Conservation (phyloP, 345 rosid species). For the Sonneratia caseolaris region DNA sequence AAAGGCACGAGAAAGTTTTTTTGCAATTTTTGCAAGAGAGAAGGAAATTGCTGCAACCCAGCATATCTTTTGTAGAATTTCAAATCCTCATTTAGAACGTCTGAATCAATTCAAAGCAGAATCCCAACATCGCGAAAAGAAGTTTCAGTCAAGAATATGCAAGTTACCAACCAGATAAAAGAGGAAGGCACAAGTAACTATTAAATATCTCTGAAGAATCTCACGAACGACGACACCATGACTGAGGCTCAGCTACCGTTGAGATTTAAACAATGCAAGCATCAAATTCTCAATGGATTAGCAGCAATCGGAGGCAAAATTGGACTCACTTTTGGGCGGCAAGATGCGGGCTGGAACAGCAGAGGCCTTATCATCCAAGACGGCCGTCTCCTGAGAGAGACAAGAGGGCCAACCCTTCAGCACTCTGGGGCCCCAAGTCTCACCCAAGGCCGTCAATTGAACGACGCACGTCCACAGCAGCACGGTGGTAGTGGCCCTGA, state of each 20-base stretch:
- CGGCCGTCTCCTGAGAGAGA: constrained; percentile 42
- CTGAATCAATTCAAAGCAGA: not conserved
- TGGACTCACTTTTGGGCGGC: constrained; percentile 74
- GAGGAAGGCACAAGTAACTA: too few species aligned
- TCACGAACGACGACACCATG: too few species aligned
- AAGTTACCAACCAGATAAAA: too few species aligned
- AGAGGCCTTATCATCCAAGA: constrained; percentile 34
- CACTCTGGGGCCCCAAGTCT: constrained; percentile 88
- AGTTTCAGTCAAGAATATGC: too few species aligned
- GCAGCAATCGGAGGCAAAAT: not conserved
- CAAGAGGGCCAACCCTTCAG: constrained; percentile 90
- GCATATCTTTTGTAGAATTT: not conserved
- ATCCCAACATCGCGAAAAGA: too few species aligned
- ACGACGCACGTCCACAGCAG: constrained; percentile 93
- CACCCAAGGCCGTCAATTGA: constrained; percentile 83
- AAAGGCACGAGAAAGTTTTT: too few species aligned
- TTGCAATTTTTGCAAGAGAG: not conserved
- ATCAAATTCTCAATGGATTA: not conserved
- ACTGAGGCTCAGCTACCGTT: not conserved
- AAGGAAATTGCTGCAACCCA: not conserved
- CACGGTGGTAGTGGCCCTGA: constrained; percentile 76
- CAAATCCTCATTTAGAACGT: too few species aligned
- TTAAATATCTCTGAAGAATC: too few species aligned
- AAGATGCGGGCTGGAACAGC: constrained; percentile 34
- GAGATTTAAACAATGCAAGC: not conserved